Evolutionary conservation across 1,284 basidiomycete genomes (phyloP), one percentile per base, ranked within the genome.

Genomic region (Cutaneotrichosporon sp.): DNA sequence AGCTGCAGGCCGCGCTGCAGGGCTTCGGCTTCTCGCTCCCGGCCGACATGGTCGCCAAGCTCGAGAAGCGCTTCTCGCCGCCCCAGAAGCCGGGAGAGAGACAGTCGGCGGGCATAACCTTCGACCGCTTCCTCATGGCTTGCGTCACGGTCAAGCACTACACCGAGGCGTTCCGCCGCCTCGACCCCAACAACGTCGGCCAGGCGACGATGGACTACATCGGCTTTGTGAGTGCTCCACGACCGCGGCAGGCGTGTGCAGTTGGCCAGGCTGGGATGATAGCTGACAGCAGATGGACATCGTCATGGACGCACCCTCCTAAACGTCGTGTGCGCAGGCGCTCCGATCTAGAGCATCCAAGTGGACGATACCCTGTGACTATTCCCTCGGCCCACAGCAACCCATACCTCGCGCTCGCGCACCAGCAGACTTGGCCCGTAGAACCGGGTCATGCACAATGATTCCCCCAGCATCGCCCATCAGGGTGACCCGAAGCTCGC

Each of bases 61-160:
- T 80, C 24, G 77, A 79, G 62, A 79, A 79, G 65, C 65, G 77
- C 31, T 80, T 76, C 43, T 71, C 76, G 10, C 77, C 79, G 0
- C 79, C 79, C 3, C 75, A 74, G 8, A 70, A 68, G 50, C 69
- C 69, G 0, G 69, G 69, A 9, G 59, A 72, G 38, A 51, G 50
- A 4, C 54, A 49, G 10, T 61, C 60, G 9, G 64, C 66, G 18
- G 79, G 79, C 14, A 78, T 80, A 60, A 72, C 69, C 42, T 80
- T 80, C 64, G 79, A 80, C 72, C 65, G 79, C 54, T 80, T 80
- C 69, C 71, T 80, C 66, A 79, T 80, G 79, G 79, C 79, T 53
- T 80, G 79, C 58, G 79, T 80, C 14, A 79, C 79, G n/a, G 79
- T 80, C 56, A 80, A 80, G 66, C 79, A 80, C 66, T 80, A 74